phyloP scores from a whole-genome alignment of 495 filamentous ascomycete species.

The Aspergillus bertholletiae region DNA sequence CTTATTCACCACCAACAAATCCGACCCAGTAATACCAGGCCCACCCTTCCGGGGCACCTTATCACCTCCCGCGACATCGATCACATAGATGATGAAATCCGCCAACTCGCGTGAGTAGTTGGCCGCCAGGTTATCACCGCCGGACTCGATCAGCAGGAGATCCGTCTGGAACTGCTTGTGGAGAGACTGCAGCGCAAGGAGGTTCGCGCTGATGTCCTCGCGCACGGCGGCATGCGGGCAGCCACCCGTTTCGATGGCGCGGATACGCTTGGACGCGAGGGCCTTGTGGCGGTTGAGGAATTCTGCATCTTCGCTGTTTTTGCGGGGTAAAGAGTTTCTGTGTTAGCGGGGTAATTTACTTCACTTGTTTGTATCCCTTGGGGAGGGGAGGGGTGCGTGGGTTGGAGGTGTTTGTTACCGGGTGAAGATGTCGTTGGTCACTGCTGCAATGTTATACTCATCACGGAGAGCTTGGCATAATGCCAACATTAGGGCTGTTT shows the following conservation, averaged over 20 bases:
- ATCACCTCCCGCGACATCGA: constrained; percentile 95
- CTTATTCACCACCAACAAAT: constrained; percentile 93
- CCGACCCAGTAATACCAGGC: constrained; percentile 92
- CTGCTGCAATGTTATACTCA: constrained; percentile 81
- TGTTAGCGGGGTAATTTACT: neutral
- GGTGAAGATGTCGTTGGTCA: constrained; percentile 99
- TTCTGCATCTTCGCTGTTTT: constrained; percentile 82
- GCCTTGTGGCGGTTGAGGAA: constrained; percentile 87
- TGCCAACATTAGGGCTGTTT: constrained; percentile 92
- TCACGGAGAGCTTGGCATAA: constrained; percentile 77
- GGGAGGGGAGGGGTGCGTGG: neutral
- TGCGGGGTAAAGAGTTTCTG: neutral
- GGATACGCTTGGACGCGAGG: constrained; percentile 76
- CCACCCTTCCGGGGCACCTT: constrained; percentile 96
- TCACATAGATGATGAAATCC: constrained; percentile 97
- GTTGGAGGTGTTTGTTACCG: constrained; percentile 30
- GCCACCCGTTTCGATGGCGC: constrained; percentile 95
- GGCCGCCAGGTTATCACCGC: constrained; percentile 93
- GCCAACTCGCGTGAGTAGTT: constrained; percentile 94
- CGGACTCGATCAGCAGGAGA: constrained; percentile 86
- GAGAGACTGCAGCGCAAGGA: constrained; percentile 84
- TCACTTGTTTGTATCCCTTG: neutral
- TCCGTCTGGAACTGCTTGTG: constrained; percentile 70
- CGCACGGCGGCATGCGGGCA: constrained; percentile 97
- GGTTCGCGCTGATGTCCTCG: constrained; percentile 93